Percentiles rank a stretch among this genome's conserved stretches.
Evolutionary conservation across 1,284 basidiomycete species (phyloP).

Genomic region (Ganoderma leucocontextum): DNA sequence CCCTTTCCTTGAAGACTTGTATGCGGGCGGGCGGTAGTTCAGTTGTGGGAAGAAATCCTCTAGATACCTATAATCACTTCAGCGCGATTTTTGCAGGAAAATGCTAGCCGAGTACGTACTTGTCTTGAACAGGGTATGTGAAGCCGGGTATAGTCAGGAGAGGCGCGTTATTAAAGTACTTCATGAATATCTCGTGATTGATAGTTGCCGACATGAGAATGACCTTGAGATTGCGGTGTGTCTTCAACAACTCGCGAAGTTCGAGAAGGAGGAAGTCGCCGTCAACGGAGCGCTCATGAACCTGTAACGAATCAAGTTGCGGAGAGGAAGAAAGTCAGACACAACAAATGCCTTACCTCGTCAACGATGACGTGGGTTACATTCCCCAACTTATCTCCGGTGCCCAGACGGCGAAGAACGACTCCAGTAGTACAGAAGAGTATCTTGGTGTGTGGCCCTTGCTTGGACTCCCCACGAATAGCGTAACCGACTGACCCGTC

Average conservation of each 20-base stretch:
- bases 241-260: constrained; percentile 76
- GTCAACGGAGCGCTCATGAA: constrained; percentile 92
- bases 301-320: constrained; percentile 49
- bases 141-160: constrained; percentile 87
- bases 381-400: constrained; percentile 74
- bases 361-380: constrained; percentile 92
- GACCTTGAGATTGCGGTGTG: constrained; percentile 82
- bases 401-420: constrained; percentile 81
- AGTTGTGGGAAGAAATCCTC: constrained; percentile 78
- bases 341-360: constrained; percentile 62
- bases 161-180: constrained; percentile 86
- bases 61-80: constrained; percentile 64
- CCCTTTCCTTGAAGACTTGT: constrained; percentile 42
- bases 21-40: constrained; percentile 51
- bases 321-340: not conserved
- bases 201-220: constrained; percentile 91
- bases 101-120: constrained; percentile 50
- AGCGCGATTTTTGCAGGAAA: not conserved
- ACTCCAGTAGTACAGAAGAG: constrained; percentile 96
- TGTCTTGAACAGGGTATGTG: constrained; percentile 81
- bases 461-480: constrained; percentile 89
- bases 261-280: constrained; percentile 92
- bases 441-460: constrained; percentile 73
- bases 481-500: constrained; percentile 90
- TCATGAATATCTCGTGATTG: constrained; percentile 84